phyloP scores from a whole-genome alignment of 371 early-diverging fungal genomes.

The Lichtheimia ornata region DNA sequence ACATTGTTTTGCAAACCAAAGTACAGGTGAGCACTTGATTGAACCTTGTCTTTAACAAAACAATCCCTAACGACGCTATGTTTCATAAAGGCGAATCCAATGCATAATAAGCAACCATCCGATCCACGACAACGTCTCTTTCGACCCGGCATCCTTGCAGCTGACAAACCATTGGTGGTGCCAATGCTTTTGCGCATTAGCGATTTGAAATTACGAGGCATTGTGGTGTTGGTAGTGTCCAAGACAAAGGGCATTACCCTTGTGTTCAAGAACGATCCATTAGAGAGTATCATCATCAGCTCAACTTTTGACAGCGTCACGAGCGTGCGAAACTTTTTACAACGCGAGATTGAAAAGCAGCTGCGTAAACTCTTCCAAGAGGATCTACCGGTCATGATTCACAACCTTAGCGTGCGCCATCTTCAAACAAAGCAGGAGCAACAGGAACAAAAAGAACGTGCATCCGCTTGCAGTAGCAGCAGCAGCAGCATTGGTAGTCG shows the following conservation, averaged over 20 bases:
- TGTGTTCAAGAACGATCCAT: slow-evolving; percentile 95
- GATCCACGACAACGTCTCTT: slow-evolving; percentile 59
- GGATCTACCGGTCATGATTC: slow-evolving; percentile 91
- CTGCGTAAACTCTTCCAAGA: slow-evolving; percentile 89
- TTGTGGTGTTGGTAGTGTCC: slow-evolving; percentile 92
- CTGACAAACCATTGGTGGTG: slow-evolving; percentile 91
- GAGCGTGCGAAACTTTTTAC: slow-evolving; percentile 83
- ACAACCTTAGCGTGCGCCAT: slow-evolving; percentile 73
- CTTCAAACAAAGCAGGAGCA: slow-evolving; percentile 22
- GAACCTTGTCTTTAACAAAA: too few relatives aligned
- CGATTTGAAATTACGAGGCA: slow-evolving; percentile 86
- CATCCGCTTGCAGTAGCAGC: too few relatives aligned
- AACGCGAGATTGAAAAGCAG: slow-evolving; percentile 89
- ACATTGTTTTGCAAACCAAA: slow-evolving; percentile 89
- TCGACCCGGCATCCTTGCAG: slow-evolving; percentile 76
- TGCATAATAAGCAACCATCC: slow-evolving; percentile 58
- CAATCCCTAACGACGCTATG: background rate
- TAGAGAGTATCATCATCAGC: slow-evolving; percentile 89
- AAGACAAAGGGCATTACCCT: slow-evolving; percentile 91
- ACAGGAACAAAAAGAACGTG: slow-evolving; percentile 16
- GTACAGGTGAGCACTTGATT: slow-evolving; percentile 72
- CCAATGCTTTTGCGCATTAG: slow-evolving; percentile 94
- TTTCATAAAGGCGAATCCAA: slow-evolving; percentile 74
- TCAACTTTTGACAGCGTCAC: slow-evolving; percentile 93
- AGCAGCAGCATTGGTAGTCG: too few relatives aligned